Evolutionary conservation across 2,329 filamentous ascomycete species (phyloP).

Genomic region (Botrytis porri): DNA sequence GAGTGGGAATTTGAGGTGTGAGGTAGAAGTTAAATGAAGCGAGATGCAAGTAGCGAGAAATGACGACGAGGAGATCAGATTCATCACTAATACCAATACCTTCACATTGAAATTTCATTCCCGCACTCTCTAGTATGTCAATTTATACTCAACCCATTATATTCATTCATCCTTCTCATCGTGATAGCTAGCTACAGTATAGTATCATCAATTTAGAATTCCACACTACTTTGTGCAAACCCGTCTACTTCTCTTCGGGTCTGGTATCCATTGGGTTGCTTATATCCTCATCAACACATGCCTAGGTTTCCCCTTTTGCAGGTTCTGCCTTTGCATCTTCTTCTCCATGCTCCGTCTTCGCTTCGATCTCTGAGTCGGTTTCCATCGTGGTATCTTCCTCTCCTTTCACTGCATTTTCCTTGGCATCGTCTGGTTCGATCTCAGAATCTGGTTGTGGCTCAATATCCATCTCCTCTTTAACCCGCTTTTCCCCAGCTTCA

Average conservation of each 20-base stretch:
- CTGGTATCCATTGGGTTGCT: neutral
- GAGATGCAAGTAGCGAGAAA: neutral
- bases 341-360: neutral
- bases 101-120: neutral
- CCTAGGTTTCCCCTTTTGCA: slow-evolving; percentile 19
- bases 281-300: neutral
- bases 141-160: neutral
- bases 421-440: neutral
- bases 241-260: neutral
- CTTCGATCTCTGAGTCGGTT: neutral
- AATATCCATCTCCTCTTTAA: slow-evolving; percentile 12
- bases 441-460: neutral
- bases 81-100: neutral
- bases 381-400: neutral
- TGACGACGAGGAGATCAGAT: neutral
- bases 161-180: neutral
- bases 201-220: neutral
- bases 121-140: neutral
- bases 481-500: slow-evolving; percentile 20
- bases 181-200: neutral
- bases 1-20: too few relatives aligned
- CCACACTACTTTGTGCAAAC: neutral
- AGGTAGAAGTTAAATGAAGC: neutral
- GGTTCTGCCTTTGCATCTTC: slow-evolving; percentile 22
- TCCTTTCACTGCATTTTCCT: neutral